Conservation (phyloP, 208 protist species). For the Trypanosoma lewisi region DNA sequence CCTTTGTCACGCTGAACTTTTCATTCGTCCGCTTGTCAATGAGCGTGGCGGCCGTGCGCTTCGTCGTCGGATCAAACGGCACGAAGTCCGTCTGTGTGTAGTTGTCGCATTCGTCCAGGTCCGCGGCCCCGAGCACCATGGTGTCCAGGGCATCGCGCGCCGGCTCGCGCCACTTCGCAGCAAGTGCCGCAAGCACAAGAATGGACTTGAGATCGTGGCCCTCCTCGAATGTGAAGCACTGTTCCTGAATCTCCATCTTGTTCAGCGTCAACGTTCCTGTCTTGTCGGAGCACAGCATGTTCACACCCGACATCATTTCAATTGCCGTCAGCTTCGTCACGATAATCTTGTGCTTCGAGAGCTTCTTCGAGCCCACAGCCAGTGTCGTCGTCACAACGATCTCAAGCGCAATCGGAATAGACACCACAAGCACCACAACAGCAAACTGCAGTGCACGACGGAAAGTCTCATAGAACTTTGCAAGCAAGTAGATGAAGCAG, state of each 20-base stretch:
- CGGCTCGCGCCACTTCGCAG: constrained; percentile 78
- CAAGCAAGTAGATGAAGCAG: constrained; percentile 80
- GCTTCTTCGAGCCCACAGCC: constrained; percentile 85
- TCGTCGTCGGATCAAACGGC: constrained; percentile 62
- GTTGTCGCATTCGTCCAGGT: constrained; percentile 80
- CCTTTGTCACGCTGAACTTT: constrained; percentile 89
- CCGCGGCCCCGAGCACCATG: constrained; percentile 74
- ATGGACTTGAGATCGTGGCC: constrained; percentile 50
- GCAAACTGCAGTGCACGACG: constrained; percentile 67
- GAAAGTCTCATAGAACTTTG: constrained; percentile 58
- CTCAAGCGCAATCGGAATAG: constrained; percentile 89
- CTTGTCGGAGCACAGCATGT: constrained; percentile 92
- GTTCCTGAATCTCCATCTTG: constrained; percentile 87
- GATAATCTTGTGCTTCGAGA: constrained; percentile 94
- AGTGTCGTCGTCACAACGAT: constrained; percentile 87
- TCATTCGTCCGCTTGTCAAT: constrained; percentile 47
- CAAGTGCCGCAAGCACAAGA: constrained; percentile 76
- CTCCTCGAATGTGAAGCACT: constrained; percentile 68
- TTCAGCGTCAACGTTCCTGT: constrained; percentile 94
- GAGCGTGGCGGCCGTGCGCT: constrained; percentile 68
- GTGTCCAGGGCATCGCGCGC: constrained; percentile 78
- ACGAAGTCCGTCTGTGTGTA: constrained; percentile 75
- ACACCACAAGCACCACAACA: constrained; percentile 91
- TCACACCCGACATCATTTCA: constrained; percentile 69
- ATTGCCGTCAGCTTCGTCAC: constrained; percentile 92